phyloP scores from a whole-genome alignment of 192 early-diverging fungal genomes.

The Chytriomyces hyalinus region DNA sequence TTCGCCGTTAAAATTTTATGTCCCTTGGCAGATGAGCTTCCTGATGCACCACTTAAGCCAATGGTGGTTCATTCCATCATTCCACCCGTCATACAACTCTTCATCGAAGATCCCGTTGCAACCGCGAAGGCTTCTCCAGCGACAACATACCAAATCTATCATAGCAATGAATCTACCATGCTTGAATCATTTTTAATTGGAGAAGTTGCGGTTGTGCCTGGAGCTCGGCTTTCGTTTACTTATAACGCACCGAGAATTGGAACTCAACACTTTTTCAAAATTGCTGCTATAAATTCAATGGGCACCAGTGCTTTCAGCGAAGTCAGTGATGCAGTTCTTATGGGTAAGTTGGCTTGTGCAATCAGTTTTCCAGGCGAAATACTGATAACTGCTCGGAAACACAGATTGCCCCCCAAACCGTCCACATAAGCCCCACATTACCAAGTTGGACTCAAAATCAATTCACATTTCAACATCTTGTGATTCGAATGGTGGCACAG shows the following conservation, averaged over 20 bases:
- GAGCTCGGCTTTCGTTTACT: conserved; percentile 6
- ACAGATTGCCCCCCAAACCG: conserved; percentile 37
- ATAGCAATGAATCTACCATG: conserved; percentile 39
- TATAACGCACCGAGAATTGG: conserved; percentile 36
- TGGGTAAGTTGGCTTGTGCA: conserved; percentile 27
- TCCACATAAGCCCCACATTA: conserved; percentile 39
- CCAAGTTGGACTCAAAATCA: conserved; percentile 32
- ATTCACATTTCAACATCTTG: conserved; percentile 27
- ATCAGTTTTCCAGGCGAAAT: no score
- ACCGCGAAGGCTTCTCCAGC: conserved; percentile 25
- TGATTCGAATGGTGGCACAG: conserved; percentile 32
- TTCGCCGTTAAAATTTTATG: not conserved
- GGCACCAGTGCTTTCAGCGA: conserved; percentile 42
- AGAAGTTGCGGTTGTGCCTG: conserved; percentile 25
- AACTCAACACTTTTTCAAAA: conserved; percentile 48
- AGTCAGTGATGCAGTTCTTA: conserved; percentile 17
- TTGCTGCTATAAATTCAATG: conserved; percentile 46
- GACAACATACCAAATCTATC: conserved; percentile 42
- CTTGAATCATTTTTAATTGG: conserved; percentile 40
- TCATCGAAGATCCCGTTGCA: conserved; percentile 5
- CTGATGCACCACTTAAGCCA: conserved; percentile 30
- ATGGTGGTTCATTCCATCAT: conserved; percentile 3
- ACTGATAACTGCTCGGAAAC: not conserved
- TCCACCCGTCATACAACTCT: conserved; percentile 35
- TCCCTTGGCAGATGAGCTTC: conserved; percentile 35